These are phyloP conservation scores for Penicillium vulpinum DNA, from an alignment of 2,329 filamentous ascomycete genomes.

Conservation along the genomic window DNA sequence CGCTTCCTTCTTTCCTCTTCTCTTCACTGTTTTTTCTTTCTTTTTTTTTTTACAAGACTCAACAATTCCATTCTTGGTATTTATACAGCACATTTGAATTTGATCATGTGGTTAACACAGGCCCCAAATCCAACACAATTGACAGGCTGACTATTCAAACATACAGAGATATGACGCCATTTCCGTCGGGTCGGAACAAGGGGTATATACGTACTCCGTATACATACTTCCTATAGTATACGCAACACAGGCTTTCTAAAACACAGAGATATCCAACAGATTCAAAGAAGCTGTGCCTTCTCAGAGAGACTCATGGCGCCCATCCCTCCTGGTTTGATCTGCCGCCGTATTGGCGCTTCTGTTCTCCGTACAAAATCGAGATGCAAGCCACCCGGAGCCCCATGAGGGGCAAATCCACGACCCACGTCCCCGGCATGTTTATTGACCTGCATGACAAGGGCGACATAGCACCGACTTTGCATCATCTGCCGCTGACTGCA, in stretches of 20 bases:
- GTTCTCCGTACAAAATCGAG: background rate
- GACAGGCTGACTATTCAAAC: background rate
- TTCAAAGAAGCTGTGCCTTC: background rate
- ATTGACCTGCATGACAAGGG: slow-evolving; percentile 1
- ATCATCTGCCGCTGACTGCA: slow-evolving; percentile 11
- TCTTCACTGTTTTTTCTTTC: no score
- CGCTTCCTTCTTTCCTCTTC: background rate
- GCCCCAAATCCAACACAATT: background rate
- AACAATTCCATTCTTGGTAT: background rate
- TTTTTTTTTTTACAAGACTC: background rate
- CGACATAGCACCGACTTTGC: background rate
- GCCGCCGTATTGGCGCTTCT: background rate
- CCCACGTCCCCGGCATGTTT: background rate
- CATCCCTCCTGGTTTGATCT: background rate
- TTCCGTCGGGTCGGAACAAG: background rate
- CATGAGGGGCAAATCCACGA: slow-evolving; percentile 2
- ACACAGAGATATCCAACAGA: background rate
- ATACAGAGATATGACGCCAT: slow-evolving; percentile 2
- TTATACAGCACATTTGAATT: no score
- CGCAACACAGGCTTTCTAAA: background rate
- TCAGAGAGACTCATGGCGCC: background rate
- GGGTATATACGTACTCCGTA: no score
- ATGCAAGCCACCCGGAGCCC: slow-evolving; percentile 8
- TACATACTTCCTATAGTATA: background rate
- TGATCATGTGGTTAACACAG: background rate